Base-by-base conservation (phyloP, 2,329 filamentous ascomycete species). In the Penicillium palitans region DNA sequence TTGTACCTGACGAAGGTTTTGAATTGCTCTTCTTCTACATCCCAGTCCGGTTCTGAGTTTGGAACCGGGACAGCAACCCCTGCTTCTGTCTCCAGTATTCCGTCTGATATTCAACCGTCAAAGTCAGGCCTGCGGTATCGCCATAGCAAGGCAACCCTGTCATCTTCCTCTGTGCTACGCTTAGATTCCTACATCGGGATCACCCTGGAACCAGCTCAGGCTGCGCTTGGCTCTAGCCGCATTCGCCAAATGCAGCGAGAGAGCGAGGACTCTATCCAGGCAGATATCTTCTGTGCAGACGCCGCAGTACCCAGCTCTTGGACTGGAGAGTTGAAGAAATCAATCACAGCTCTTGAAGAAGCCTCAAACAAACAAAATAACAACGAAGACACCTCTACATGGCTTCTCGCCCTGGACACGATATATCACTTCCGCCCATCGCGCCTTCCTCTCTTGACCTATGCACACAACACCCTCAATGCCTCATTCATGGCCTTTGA, bases 341-440 rank as follows among this genome's bases (percentile, higher is more conserved):
- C 63, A 17, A 49, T 67, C 19, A 40, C 40, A 25, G 24, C 44
- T 4, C 4, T 65, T 2, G 55, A 19, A 5, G 17, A 21, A 9
- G 8, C 27, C 10, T 27, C 29, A 3, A 39, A 49, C 0, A 58
- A 53, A 33, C 37, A 39, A 21, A 42, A 17, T 42, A 27, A 49
- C 25, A 37, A 31, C 39, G 15, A 37, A n/a, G 17, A 48, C 19
- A 31, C 31, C 31, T 50, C 61, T 54, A 82, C 50, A 64, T 85
- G 82, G 82, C 71, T 86, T 0, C 73, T 86, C 1, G 83, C 79
- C 0, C 74, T 86, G 0, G 84, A 86, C 65, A 82, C 82, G 2
- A 66, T 84, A 6, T 86, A 86, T 55, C 83, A 86, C 66, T 86
- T 85, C 64, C 74, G 72, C 0, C 84, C 83, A 0, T 84, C 82